Base-by-base conservation (phyloP, 2,329 filamentous ascomycete genomes). In the Ceratocystis huliohia region DNA sequence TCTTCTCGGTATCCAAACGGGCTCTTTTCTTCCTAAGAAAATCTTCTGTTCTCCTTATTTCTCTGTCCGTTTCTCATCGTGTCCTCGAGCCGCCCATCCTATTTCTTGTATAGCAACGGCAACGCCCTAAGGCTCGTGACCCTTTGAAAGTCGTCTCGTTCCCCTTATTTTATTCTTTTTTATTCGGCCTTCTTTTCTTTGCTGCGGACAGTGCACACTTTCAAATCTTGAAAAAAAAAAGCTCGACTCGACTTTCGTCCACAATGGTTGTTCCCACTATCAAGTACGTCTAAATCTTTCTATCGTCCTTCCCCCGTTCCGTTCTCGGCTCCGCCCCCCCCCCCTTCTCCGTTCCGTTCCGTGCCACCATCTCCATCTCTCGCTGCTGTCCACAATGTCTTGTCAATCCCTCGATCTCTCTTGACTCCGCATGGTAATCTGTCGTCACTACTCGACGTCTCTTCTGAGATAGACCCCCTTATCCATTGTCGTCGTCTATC, bases 191-290 rank as follows among this genome's bases (percentile, higher is more conserved):
- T 56, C 8, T 56, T 56, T 56, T 56, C 50, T 56, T 56, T 56
- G 8, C 50, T 56, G 3, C 50, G 50, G 50, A 56, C 50, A 56
- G 50, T 56, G 50, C 50, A 25, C 50, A 13, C 25, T 22, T 25
- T 20, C 13, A 20, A 15, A 20, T 56, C 25, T 22, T 25, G 50
- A 17, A 20, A 25, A 20, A 22, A 56, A 20, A 15, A 20, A 25
- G 22, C 50, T 56, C 25, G 50, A 56, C 22, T 56, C 13, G 20
- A 56, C 20, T 56, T 56, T 33, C 41, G 61, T 61, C 37, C 76
- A 82, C 78, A 75, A 82, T 84, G 79, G 82, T 84, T 73, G 82
- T 84, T 76, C 82, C 82, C 79, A 85, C 82, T 72, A 85, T 85
- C 77, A 85, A 85, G 82, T 85, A 77, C 74, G 82, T 75, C 69